These are phyloP conservation scores for Citrus sinensis DNA, from an alignment of 345 rosid genomes.

Conservation along the genomic window DNA sequence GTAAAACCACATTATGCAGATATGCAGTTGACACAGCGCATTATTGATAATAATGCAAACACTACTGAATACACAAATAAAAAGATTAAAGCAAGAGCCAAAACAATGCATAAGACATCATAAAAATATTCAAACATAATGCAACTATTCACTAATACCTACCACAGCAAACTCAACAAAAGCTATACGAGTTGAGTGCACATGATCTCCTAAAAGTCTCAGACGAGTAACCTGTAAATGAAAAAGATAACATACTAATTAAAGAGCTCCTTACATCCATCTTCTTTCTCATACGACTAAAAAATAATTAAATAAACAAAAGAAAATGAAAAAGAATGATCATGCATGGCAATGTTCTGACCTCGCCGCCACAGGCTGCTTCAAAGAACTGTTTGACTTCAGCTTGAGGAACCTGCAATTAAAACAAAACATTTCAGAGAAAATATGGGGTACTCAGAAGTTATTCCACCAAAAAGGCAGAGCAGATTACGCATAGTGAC, in stretches of 20 bases:
- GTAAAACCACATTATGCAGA: not conserved
- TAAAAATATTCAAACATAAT: not conserved
- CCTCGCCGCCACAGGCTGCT: constrained; percentile 90
- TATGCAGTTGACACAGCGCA: not conserved
- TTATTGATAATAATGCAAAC: not conserved
- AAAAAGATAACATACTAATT: constrained; percentile 1
- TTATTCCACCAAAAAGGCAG: not conserved
- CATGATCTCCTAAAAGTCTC: constrained; percentile 81
- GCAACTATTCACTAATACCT: constrained; percentile 12
- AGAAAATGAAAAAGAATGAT: not conserved
- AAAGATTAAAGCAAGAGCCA: not conserved
- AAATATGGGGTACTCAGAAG: not conserved
- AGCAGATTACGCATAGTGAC: not conserved
- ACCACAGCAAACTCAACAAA: constrained; percentile 90
- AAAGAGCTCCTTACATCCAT: not conserved
- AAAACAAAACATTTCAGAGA: not conserved
- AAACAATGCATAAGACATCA: constrained; percentile 9
- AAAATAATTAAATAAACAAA: not conserved
- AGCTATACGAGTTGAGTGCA: constrained; percentile 86
- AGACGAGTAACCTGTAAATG: constrained; percentile 65
- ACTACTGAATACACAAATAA: not conserved
- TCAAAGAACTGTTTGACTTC: constrained; percentile 82
- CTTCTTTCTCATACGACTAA: not conserved
- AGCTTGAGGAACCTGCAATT: constrained; percentile 64
- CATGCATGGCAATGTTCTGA: constrained; percentile 26